Evolutionary conservation across 2,329 filamentous ascomycete genomes (phyloP), one percentile per base, ranked within the genome.

Genomic region (Penicillium sp.): DNA sequence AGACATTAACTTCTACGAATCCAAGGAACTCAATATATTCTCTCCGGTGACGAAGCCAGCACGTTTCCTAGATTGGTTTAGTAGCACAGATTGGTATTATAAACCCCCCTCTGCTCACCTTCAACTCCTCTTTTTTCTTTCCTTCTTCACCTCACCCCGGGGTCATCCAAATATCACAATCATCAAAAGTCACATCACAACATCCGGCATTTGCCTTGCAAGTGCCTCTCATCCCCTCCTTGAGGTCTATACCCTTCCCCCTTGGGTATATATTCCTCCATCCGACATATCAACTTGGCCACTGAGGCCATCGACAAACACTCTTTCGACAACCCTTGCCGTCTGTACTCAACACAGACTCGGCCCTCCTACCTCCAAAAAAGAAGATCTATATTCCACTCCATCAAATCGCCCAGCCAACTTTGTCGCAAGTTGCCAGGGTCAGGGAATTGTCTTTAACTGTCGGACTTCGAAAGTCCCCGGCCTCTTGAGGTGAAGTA

Each of bases 401-500:
- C 21, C 27, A 33, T 33, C 21, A 6, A 17, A 36, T 54, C 36
- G 31, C 29, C 53, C 53, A 60, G 35, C n/a, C 27, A 45, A 15
- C 35, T 39, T 39, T 58, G 39, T 42, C 6, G 25, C 57, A 59
- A 64, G 59, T 57, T 48, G 59, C 53, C 42, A 12, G 48, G 56
- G 42, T 52, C 43, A 55, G 54, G 52, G 59, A 45, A 49, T 55
- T 56, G 48, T 29, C 57, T 62, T 53, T 53, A 57, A 59, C 44
- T 36, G 58, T 59, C 54, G 61, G 61, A 61, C 63, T 65, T 65
- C 49, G 47, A 55, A 53, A 36, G 44, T 50, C 57, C 52, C 31
- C 39, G 44, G 48, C 47, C 57, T 61, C 59, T 56, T 47, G 63
- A 61, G 60, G 51, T 53, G 53, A 42, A 50, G 50, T 45, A 55